A percentile compares a stretch with the other conserved stretches of the same genome.
Evolutionary conservation across 2,329 filamentous ascomycete species (phyloP).

Genomic region (Trichophyton benhamiae): DNA sequence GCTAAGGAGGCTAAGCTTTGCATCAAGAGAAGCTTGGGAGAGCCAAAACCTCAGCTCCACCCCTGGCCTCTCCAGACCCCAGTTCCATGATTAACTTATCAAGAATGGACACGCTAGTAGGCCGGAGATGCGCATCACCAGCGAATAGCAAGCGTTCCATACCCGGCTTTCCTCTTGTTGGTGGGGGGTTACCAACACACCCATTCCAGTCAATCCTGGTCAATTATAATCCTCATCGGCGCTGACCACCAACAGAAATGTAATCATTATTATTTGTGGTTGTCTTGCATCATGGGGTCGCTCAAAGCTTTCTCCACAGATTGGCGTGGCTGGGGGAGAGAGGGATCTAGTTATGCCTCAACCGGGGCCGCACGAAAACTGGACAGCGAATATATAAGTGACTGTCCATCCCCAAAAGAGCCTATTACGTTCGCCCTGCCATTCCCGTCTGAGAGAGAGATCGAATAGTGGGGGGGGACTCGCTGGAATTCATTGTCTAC

Average conservation of each 20-base stretch:
- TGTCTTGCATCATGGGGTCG: neutral
- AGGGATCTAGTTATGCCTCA: neutral
- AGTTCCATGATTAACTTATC: too few relatives aligned
- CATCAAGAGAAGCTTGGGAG: neutral
- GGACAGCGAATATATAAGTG: neutral
- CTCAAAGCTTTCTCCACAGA: neutral
- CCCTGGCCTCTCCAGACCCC: neutral
- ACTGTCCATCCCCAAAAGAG: neutral
- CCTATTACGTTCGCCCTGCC: neutral
- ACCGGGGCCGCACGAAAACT: neutral
- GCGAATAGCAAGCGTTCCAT: neutral
- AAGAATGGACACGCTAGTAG: neutral
- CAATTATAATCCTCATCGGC: neutral
- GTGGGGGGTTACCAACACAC: neutral
- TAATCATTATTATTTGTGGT: too few relatives aligned
- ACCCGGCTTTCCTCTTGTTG: neutral
- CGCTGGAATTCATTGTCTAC: neutral
- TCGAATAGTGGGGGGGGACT: neutral
- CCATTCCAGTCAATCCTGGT: neutral
- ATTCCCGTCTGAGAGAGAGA: neutral
- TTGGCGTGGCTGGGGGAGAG: neutral
- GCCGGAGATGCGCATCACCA: neutral
- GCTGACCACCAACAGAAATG: neutral
- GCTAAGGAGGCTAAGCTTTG: neutral
- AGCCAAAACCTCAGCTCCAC: neutral